A percentile compares a stretch with the other conserved stretches of the same genome.
phyloP scores from a whole-genome alignment of 177 flowering plant genomes.

The Vitis hybrid region DNA sequence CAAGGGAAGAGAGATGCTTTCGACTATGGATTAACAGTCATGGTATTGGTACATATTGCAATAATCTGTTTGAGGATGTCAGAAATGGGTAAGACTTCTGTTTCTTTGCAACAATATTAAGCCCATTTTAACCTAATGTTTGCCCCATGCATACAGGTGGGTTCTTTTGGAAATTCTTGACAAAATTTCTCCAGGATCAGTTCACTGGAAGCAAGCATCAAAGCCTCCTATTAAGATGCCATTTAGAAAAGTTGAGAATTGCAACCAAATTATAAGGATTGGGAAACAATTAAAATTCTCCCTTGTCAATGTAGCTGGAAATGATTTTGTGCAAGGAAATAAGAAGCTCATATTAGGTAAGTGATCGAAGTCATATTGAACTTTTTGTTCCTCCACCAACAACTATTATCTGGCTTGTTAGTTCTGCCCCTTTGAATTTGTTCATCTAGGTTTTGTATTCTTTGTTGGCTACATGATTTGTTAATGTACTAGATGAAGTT shows the following conservation, averaged over 20 bases:
- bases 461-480: too few relatives aligned
- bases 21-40: conserved; percentile 64
- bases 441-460: too few relatives aligned
- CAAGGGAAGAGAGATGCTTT: conserved; percentile 68
- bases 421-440: neutral
- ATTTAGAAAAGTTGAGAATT: conserved; percentile 65
- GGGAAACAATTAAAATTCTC: conserved; percentile 63
- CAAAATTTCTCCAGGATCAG: conserved; percentile 61
- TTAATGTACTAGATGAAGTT: too few relatives aligned
- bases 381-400: too few relatives aligned
- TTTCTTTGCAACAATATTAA: conserved; percentile 2
- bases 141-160: conserved; percentile 45
- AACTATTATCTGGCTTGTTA: neutral
- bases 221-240: conserved; percentile 82
- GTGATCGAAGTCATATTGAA: neutral
- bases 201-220: conserved; percentile 61
- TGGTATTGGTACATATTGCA: conserved; percentile 47
- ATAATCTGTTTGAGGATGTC: conserved; percentile 65
- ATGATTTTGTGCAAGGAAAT: conserved; percentile 72
- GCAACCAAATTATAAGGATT: conserved; percentile 60
- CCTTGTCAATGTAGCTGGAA: conserved; percentile 69
- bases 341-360: conserved; percentile 71
- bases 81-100: conserved; percentile 53
- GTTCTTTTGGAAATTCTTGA: conserved; percentile 70
- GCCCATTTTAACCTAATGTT: conserved; percentile 9